Conservation (phyloP, 2,329 filamentous ascomycete species). For the Penicillium concentricum region DNA sequence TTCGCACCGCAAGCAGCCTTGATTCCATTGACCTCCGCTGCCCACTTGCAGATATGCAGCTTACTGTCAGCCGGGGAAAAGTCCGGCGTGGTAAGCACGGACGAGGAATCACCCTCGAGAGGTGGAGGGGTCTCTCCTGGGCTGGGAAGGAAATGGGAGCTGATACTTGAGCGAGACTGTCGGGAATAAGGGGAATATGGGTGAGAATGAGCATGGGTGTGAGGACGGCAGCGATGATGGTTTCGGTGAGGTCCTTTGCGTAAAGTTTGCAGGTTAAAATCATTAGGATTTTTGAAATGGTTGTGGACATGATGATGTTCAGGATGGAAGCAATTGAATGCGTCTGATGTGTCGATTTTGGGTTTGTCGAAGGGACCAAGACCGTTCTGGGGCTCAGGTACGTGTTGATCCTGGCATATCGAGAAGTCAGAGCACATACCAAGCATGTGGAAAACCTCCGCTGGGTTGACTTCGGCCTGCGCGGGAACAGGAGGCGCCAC, state of each 20-base stretch:
- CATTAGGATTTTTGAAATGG: conserved; percentile 30
- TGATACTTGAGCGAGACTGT: conserved; percentile 38
- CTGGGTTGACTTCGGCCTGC: conserved; percentile 34
- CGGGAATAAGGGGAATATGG: conserved; percentile 37
- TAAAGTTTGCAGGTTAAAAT: conserved; percentile 20
- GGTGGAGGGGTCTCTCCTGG: conserved; percentile 39
- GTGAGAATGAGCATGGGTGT: conserved; percentile 34
- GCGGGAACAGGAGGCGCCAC: conserved; percentile 23
- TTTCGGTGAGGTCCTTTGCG: conserved; percentile 33
- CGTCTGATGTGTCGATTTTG: conserved; percentile 22
- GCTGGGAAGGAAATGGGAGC: conserved; percentile 38
- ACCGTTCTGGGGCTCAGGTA: conserved; percentile 18
- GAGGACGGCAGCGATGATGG: conserved; percentile 35
- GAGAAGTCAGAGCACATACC: conserved; percentile 35
- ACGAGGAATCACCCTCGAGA: conserved; percentile 35
- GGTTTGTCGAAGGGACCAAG: conserved; percentile 20
- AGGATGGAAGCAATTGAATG: conserved; percentile 33
- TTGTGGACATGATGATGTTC: conserved; percentile 30
- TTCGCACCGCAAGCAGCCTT: conserved; percentile 35
- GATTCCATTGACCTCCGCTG: conserved; percentile 25
- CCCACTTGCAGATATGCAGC: conserved; percentile 43
- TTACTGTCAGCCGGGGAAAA: conserved; percentile 30
- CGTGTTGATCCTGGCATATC: conserved; percentile 27
- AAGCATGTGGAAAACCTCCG: conserved; percentile 39
- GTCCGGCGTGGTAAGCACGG: conserved; percentile 39